A percentile compares a stretch with the other conserved stretches of the same genome.
These are phyloP conservation scores for Davidsoniella australis DNA, from an alignment of 2,329 filamentous ascomycete species.

Conservation along the genomic window DNA sequence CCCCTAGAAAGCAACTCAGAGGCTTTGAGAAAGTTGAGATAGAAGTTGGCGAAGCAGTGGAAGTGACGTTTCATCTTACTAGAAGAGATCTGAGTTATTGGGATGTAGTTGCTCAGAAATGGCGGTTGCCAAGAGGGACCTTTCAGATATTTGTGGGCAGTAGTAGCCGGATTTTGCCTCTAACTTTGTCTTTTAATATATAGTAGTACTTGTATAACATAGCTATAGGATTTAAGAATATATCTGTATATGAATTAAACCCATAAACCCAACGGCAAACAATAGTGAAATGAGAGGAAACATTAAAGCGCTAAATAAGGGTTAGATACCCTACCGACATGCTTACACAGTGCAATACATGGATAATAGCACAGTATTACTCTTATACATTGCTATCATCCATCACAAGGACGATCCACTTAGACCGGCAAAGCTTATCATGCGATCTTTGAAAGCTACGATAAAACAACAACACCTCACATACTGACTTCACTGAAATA, in stretches of 20 bases:
- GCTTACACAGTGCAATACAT: no score
- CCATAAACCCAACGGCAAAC: no score
- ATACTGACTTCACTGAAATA: background rate
- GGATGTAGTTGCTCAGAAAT: slow-evolving; percentile 44
- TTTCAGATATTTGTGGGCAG: slow-evolving; percentile 30
- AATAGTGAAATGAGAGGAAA: no score
- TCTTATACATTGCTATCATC: no score
- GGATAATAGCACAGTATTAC: no score
- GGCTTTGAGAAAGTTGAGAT: slow-evolving; percentile 47
- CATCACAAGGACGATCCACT: no score
- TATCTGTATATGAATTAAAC: no score
- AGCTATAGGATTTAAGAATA: no score
- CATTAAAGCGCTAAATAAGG: no score
- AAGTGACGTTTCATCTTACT: slow-evolving; percentile 35
- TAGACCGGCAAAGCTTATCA: no score
- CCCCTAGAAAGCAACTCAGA: slow-evolving; percentile 41
- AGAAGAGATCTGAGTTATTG: slow-evolving; percentile 50
- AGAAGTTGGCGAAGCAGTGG: slow-evolving; percentile 25
- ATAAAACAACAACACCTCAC: background rate
- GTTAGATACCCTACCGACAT: no score
- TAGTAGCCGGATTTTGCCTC: slow-evolving; percentile 28
- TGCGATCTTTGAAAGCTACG: no score
- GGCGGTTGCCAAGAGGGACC: slow-evolving; percentile 32
- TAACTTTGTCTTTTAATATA: slow-evolving; percentile 24
- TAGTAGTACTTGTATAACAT: slow-evolving; percentile 11